phyloP scores from a whole-genome alignment of 192 early-diverging fungal genomes.

The Backusella circina region DNA sequence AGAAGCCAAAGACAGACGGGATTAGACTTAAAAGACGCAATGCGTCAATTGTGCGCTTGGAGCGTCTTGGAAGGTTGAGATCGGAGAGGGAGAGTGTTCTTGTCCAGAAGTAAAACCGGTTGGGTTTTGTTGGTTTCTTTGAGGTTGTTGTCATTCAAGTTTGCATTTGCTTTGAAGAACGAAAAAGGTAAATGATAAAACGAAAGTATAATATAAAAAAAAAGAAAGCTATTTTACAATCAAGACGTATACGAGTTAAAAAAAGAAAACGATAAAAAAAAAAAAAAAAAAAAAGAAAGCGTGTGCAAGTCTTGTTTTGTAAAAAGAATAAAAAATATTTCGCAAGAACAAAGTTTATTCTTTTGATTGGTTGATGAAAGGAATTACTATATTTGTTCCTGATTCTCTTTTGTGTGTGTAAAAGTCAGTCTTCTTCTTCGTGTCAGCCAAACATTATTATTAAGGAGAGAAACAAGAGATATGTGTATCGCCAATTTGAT shows the following conservation, averaged over 20 bases:
- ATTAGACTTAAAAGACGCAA: slow-evolving; percentile 38
- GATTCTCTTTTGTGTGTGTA: background rate
- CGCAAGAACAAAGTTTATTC: background rate
- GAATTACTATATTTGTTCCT: background rate
- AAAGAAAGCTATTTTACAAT: background rate
- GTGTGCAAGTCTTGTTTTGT: background rate
- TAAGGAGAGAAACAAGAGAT: too few species aligned
- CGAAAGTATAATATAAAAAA: background rate
- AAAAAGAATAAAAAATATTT: background rate
- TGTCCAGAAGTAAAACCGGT: slow-evolving; percentile 7
- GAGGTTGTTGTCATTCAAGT: background rate
- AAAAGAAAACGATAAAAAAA: background rate
- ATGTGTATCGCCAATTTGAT: too few species aligned
- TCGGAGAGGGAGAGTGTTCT: slow-evolving; percentile 21
- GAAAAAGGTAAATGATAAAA: background rate
- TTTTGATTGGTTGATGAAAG: background rate
- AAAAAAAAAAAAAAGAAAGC: background rate
- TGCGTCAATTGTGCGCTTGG: slow-evolving; percentile 29
- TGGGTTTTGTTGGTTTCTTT: background rate
- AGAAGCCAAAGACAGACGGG: slow-evolving; percentile 30
- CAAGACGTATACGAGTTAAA: background rate
- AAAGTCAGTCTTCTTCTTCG: too few species aligned
- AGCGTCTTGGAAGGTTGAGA: slow-evolving; percentile 34
- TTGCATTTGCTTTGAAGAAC: background rate
- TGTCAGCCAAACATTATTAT: too few species aligned